Base-by-base conservation (phyloP, 2,329 filamentous ascomycete species). In the Neurospora sp. region DNA sequence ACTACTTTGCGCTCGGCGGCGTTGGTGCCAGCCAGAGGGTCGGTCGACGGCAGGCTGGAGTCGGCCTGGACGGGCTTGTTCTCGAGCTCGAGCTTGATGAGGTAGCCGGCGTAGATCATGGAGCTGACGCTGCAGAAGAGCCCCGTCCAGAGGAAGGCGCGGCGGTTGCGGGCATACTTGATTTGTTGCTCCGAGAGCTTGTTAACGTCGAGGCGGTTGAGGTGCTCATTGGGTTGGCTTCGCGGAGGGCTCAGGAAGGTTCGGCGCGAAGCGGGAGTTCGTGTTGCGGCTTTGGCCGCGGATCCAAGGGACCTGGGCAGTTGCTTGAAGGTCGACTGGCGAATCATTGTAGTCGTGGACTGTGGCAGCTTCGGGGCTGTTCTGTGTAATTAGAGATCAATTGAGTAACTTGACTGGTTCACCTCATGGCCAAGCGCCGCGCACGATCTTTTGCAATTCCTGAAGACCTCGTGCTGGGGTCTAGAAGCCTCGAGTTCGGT, bases 1-100 rank as follows among this genome's bases (percentile, higher is more conserved):
- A 91, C 85, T 1, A 87, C 81, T 77, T 87, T 88, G 75, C 86
- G 83, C 77, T 82, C 82, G 71, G 82, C 82, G 41, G 84, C 84
- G 19, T 80, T 82, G 72, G 85, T 82, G 12, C 80, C 82, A 71
- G 80, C 82, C 76, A 87, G 85, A 0, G 81, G 81, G 69, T 84
- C 81, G 23, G 79, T 80, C 4, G 81, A 70, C 0, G 74, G 82
- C 3, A 83, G 77, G 33, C 80, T 81, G 70, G 85, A 79, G 68
- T 86, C 82, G 33, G 82, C 74, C 72, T 81, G 81, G 19, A 68
- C 74, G 8, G 76, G 75, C 6, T 12, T 11, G 46, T 77, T 76
- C 33, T 73, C 46, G 23, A 78, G 73, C 57, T 80, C 80, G 71
- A 81, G 72, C 74, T 83, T 84, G 57, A 88, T 81, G 76, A 86